These are phyloP conservation scores for Pyrus hybrid DNA, from an alignment of 331 rosid species.

Conservation along the genomic window DNA sequence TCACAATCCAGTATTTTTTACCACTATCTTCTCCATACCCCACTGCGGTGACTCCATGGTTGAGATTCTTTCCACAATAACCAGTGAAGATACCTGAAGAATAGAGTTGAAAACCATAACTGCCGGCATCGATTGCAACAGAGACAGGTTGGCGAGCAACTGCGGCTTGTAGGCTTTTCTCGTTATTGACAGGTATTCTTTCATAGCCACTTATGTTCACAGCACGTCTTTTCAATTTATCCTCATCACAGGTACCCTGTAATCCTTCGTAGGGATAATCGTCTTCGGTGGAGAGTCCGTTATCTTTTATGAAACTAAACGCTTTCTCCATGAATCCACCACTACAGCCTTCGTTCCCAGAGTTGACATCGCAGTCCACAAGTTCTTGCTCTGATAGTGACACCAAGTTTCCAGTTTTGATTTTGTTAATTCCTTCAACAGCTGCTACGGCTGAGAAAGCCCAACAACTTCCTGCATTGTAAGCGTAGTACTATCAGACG, in stretches of 20 bases:
- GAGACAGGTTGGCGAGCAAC: slow-evolving; percentile 66
- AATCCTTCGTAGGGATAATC: slow-evolving; percentile 48
- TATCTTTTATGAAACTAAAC: slow-evolving; percentile 33
- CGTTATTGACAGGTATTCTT: slow-evolving; percentile 42
- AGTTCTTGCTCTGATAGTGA: slow-evolving; percentile 67
- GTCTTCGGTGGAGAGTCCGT: slow-evolving; percentile 32
- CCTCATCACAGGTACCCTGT: slow-evolving; percentile 27
- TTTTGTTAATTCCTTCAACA: slow-evolving; percentile 64
- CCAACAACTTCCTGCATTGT: slow-evolving; percentile 71
- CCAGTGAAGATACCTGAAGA: slow-evolving; percentile 38
- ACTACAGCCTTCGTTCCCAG: slow-evolving; percentile 47
- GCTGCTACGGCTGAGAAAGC: slow-evolving; percentile 82
- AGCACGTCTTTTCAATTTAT: slow-evolving; percentile 5
- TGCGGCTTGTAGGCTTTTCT: slow-evolving; percentile 42
- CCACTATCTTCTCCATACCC: slow-evolving; percentile 55
- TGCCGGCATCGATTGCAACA: slow-evolving; percentile 49
- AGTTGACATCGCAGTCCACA: slow-evolving; percentile 40
- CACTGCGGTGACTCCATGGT: slow-evolving; percentile 57
- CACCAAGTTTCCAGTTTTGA: slow-evolving; percentile 47
- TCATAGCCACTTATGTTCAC: slow-evolving; percentile 40
- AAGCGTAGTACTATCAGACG: background rate
- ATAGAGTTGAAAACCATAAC: slow-evolving; percentile 52
- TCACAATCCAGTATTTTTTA: slow-evolving; percentile 56
- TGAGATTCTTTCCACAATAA: slow-evolving; percentile 42
- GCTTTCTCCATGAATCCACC: slow-evolving; percentile 71